Conservation (phyloP, 441 rosid genomes). For the Viola pubescens region DNA sequence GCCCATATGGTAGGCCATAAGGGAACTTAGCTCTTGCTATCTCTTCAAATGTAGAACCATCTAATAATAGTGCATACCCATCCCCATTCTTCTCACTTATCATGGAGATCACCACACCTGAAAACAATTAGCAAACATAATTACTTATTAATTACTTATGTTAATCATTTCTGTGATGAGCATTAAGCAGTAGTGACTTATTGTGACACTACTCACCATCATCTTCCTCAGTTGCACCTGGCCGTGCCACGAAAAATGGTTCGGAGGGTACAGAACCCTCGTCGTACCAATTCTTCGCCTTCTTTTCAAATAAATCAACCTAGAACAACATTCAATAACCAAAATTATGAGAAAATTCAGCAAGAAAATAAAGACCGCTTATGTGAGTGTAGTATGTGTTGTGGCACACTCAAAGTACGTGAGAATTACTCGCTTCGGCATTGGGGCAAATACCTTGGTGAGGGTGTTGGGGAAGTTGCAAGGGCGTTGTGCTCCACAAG, state of each 20-base stretch:
- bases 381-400: no score
- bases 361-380: background rate
- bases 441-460: constrained; percentile 42
- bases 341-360: background rate
- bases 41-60: constrained; percentile 79
- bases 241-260: constrained; percentile 84
- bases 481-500: constrained; percentile 91
- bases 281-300: constrained; percentile 77
- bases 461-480: constrained; percentile 94
- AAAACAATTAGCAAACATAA: background rate
- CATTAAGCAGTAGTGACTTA: no score
- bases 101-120: constrained; percentile 82
- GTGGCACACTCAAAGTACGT: no score
- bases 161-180: background rate
- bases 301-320: constrained; percentile 70
- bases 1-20: constrained; percentile 86
- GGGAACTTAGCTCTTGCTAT: constrained; percentile 88
- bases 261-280: constrained; percentile 87
- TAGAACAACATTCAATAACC: constrained; percentile 10
- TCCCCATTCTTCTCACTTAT: constrained; percentile 75
- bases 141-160: background rate
- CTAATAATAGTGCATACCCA: constrained; percentile 70
- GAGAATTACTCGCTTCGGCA: no score
- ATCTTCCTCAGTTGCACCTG: constrained; percentile 78
- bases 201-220: constrained; percentile 48